Evolutionary conservation across 768 basidiomycete genomes (phyloP).

Genomic region (Auricularia sp.): DNA sequence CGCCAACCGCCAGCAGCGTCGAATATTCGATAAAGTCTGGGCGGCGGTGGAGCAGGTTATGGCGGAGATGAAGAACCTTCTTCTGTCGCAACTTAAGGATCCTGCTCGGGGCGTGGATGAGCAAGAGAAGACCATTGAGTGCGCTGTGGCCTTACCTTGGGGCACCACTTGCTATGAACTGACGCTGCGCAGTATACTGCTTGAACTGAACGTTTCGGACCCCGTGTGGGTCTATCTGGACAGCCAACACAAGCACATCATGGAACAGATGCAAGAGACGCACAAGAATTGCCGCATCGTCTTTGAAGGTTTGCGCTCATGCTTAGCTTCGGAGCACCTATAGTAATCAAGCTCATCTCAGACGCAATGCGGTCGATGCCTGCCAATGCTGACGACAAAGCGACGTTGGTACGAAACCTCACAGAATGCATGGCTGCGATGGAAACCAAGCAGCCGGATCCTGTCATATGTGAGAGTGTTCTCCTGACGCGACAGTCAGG

Average conservation of each 20-base stretch:
- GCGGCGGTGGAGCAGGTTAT: constrained; percentile 88
- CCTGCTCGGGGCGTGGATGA: constrained; percentile 75
- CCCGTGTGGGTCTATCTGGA: constrained; percentile 96
- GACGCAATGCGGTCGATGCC: constrained; percentile 3
- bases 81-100: constrained; percentile 75
- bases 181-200: constrained; percentile 51
- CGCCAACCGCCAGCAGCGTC: constrained; percentile 68
- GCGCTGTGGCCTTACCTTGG: constrained; percentile 17
- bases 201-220: constrained; percentile 79
- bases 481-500: background rate
- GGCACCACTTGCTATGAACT: background rate
- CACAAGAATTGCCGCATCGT: constrained; percentile 42
- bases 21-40: constrained; percentile 96
- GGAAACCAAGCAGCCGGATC: constrained; percentile 55
- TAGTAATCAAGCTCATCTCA: background rate
- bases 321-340: constrained; percentile 3
- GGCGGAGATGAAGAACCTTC: constrained; percentile 73
- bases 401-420: constrained; percentile 36
- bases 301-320: constrained; percentile 37
- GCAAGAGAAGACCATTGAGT: constrained; percentile 97
- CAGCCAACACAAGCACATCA: constrained; percentile 78
- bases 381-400: constrained; percentile 40
- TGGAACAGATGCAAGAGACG: constrained; percentile 61
- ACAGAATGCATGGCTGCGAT: constrained; percentile 48
- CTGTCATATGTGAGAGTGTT: constrained; percentile 41